These are phyloP conservation scores for Volvariella volvacea DNA, from an alignment of 1,284 basidiomycete species.

Conservation along the genomic window DNA sequence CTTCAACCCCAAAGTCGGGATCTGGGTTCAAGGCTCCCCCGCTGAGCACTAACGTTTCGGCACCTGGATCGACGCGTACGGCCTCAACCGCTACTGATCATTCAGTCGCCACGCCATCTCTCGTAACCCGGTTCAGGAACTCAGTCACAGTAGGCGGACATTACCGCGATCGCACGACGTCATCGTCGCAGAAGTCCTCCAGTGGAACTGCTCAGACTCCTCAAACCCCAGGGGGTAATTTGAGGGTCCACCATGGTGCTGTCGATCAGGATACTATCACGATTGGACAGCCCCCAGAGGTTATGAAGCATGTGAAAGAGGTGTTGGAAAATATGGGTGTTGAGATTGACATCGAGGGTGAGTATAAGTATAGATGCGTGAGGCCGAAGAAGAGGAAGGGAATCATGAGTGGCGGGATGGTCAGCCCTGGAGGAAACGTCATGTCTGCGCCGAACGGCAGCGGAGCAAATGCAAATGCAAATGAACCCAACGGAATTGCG, in stretches of 20 bases:
- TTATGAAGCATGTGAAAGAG: conserved; percentile 78
- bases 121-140: conserved; percentile 43
- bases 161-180: conserved; percentile 5
- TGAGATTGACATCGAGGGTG: conserved; percentile 80
- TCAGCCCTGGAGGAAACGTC: conserved; percentile 23
- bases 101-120: conserved; percentile 30
- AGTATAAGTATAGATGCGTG: conserved; percentile 84
- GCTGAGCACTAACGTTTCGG: background rate
- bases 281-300: conserved; percentile 76
- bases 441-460: conserved; percentile 22
- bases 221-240: conserved; percentile 28
- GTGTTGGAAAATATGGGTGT: conserved; percentile 89
- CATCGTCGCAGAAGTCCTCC: conserved; percentile 7
- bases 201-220: conserved; percentile 12
- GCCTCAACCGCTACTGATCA: conserved; percentile 35
- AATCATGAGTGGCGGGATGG: conserved; percentile 26
- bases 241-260: conserved; percentile 87
- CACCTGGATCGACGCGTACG: conserved; percentile 29
- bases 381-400: conserved; percentile 66
- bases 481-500: conserved; percentile 42
- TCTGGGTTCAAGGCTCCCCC: background rate
- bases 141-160: conserved; percentile 35
- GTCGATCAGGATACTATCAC: conserved; percentile 92
- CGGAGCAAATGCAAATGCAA: conserved; percentile 28
- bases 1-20: background rate